phyloP scores from a whole-genome alignment of 2,329 filamentous ascomycete genomes.

The Sporothrix mexicana region DNA sequence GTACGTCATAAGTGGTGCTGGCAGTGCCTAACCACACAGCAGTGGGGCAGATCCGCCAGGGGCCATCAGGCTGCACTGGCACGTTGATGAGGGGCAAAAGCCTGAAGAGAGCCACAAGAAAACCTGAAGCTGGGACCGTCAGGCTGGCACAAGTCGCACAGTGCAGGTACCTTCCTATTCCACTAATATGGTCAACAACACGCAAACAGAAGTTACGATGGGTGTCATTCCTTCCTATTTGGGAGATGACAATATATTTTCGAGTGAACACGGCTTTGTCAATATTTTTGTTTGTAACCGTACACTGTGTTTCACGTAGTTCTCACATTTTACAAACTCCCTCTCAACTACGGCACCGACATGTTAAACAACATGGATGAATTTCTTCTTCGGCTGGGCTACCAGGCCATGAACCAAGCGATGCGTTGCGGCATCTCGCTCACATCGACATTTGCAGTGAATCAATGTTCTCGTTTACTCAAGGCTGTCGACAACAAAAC shows the following conservation, averaged over 20 bases:
- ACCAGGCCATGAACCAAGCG: slow-evolving; percentile 88
- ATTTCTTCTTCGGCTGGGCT: slow-evolving; percentile 58
- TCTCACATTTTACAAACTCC: too few species aligned
- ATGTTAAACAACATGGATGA: slow-evolving; percentile 66
- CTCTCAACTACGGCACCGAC: slow-evolving; percentile 5
- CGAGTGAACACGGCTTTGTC: neutral
- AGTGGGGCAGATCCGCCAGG: slow-evolving; percentile 18
- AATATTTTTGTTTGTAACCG: neutral
- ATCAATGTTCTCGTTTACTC: slow-evolving; percentile 78
- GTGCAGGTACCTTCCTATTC: slow-evolving; percentile 21
- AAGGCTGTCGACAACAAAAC: slow-evolving; percentile 76
- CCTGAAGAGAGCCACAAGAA: neutral
- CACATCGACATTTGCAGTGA: slow-evolving; percentile 83
- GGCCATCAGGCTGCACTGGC: neutral
- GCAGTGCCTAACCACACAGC: slow-evolving; percentile 7
- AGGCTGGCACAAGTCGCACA: neutral
- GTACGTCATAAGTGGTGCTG: slow-evolving; percentile 18
- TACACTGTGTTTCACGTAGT: neutral
- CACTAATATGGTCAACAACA: slow-evolving; percentile 4
- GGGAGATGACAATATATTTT: neutral
- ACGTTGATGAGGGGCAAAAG: neutral
- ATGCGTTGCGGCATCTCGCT: slow-evolving; percentile 85
- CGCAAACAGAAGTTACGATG: neutral
- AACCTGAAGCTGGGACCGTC: neutral
- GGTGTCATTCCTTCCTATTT: slow-evolving; percentile 24